These are phyloP conservation scores for Dipteronia sinensis DNA, from an alignment of 345 rosid genomes.

Conservation along the genomic window DNA sequence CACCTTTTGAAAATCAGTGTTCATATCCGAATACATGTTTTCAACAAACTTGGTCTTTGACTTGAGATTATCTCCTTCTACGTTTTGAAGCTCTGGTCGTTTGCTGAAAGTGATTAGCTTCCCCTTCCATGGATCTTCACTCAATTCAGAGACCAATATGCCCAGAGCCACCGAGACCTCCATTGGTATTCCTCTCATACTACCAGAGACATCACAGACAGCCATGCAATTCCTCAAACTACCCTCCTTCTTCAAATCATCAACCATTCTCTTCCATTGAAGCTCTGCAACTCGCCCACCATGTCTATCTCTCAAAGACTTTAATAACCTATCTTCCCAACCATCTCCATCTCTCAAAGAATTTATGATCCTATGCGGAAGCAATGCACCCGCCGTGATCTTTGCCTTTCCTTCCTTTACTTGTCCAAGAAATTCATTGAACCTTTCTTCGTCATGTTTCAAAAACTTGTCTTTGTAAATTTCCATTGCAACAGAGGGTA, in stretches of 20 bases:
- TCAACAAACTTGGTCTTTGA: no score
- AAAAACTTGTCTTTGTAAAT: conserved; percentile 54
- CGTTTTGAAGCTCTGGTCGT: no score
- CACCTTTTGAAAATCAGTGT: no score
- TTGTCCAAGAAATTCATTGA: conserved; percentile 38
- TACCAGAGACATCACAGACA: conserved; percentile 57
- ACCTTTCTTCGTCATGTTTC: conserved; percentile 42
- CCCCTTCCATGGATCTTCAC: no score
- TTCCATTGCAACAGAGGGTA: conserved; percentile 63
- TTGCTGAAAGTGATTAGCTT: no score
- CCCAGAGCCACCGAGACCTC: conserved; percentile 61
- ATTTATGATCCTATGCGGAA: conserved; percentile 36
- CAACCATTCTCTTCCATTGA: conserved; percentile 64
- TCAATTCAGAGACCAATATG: conserved; percentile 42
- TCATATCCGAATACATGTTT: no score
- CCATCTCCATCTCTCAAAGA: no score
- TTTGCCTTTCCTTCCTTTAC: conserved; percentile 47
- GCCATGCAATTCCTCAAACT: conserved; percentile 58
- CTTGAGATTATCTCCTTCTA: no score
- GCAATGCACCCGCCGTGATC: conserved; percentile 59
- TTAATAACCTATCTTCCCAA: no score
- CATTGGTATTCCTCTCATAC: conserved; percentile 17
- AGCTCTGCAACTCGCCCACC: conserved; percentile 65
- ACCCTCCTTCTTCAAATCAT: conserved; percentile 47
- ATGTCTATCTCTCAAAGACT: no score